Evolutionary conservation across 495 filamentous ascomycete species (phyloP), one percentile per base, ranked within the genome.

Genomic region (Penicillium argentinense): DNA sequence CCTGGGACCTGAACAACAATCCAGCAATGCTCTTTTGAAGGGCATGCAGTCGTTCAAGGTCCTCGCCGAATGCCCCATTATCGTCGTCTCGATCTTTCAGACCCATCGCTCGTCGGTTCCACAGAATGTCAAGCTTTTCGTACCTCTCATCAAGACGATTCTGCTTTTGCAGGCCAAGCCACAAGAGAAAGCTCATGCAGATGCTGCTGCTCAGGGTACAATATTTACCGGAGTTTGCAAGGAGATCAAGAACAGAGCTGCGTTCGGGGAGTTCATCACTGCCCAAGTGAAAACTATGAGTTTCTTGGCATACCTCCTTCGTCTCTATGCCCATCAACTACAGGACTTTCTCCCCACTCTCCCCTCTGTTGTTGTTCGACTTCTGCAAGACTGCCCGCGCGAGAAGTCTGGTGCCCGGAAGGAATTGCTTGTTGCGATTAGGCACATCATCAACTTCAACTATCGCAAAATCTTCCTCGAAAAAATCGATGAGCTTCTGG

Each of bases 11-110:
- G 90, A 93, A 53, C 88, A 91, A 51, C 90, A 92, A 64, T 79
- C 87, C 40, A 85, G 81, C 21, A 83, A 92, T 45, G 83, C 85
- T 18, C 67, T 97, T 18, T 69, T 89, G 29, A 90, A 86, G 62
- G 93, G 95, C 13, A 96, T 97, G 91, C 87, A 96, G 66, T 97
- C 92, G 4, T 99, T 99, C 78, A 99, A 97, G 67, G 95, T 99
- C 25, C 79, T 97, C 12, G 88, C 92, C 0, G 95, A 99, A 64
- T 97, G 91, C 52, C 95, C 95, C 1, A 99, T 99, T 49, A 97
- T 97, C 45, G 95, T 99, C 22, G 95, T 99, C 13, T 98, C 95
- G 6, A 86, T 97, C 52, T 97, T 99, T 69, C 93, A 97, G 67
- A 86, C 89, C 2, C 89, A 99, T 53, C 81, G 91, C 38, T 69